phyloP scores from a whole-genome alignment of 768 basidiomycete species.

The Rhizopogon salebrosus region DNA sequence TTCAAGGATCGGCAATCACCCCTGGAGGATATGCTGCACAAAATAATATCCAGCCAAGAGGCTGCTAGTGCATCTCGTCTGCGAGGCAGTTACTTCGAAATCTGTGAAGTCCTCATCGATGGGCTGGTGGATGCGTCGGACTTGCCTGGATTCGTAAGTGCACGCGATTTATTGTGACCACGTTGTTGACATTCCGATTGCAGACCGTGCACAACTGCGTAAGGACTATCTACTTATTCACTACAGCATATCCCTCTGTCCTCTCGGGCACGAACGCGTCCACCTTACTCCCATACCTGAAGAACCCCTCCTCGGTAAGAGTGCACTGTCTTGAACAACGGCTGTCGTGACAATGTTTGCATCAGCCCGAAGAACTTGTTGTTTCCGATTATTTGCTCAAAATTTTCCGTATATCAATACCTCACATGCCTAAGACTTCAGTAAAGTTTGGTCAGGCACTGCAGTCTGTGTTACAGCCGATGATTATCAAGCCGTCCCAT shows the following conservation, averaged over 20 bases:
- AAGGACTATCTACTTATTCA: conserved; percentile 78
- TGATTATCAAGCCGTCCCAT: conserved; percentile 83
- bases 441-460: conserved; percentile 85
- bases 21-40: conserved; percentile 79
- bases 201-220: conserved; percentile 83
- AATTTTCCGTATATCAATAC: conserved; percentile 81
- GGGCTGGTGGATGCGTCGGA: conserved; percentile 84
- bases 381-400: conserved; percentile 85
- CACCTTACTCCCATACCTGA: conserved; percentile 85
- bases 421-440: conserved; percentile 86
- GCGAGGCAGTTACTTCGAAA: conserved; percentile 68
- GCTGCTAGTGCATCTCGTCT: conserved; percentile 46
- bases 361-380: conserved; percentile 74
- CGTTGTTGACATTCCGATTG: conserved; percentile 1
- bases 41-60: conserved; percentile 73
- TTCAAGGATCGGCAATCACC: conserved; percentile 83
- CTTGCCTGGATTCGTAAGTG: conserved; percentile 68
- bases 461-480: conserved; percentile 75
- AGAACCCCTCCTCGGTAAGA: conserved; percentile 70
- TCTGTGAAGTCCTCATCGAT: conserved; percentile 84
- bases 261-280: conserved; percentile 82
- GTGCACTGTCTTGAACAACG: not conserved
- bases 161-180: not conserved
- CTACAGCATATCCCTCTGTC: conserved; percentile 76
- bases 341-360: conserved; percentile 1